Percentiles rank a stretch among this genome's conserved stretches.
phyloP scores from a whole-genome alignment of 345 rosid species.

The Eucalyptus dawsonii region DNA sequence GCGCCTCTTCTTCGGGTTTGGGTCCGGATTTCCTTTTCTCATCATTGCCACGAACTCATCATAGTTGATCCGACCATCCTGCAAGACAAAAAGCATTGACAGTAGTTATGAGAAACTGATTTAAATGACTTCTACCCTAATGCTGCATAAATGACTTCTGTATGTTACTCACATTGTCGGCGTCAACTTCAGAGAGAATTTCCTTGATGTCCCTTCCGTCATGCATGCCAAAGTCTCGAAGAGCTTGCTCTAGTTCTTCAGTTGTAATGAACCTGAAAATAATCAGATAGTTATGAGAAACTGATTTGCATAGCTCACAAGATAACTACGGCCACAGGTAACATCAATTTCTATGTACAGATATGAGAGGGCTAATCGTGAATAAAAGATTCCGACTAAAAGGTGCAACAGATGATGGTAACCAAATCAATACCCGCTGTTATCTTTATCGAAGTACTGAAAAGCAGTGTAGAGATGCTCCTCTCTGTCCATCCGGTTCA shows the following conservation, averaged over 20 bases:
- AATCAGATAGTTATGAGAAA: neutral
- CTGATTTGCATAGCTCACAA: neutral
- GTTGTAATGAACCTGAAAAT: slow-evolving; percentile 22
- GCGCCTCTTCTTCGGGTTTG: slow-evolving; percentile 81
- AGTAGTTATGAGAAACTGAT: neutral
- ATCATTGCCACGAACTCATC: slow-evolving; percentile 97
- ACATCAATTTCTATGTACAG: neutral
- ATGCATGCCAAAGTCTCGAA: slow-evolving; percentile 23
- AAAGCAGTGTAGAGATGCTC: slow-evolving; percentile 46
- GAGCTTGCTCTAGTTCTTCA: slow-evolving; percentile 45
- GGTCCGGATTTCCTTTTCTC: slow-evolving; percentile 89
- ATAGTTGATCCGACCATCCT: slow-evolving; percentile 91
- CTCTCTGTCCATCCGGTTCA: slow-evolving; percentile 43
- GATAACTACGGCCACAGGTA: neutral
- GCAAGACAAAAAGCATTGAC: neutral
- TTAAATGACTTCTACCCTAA: neutral
- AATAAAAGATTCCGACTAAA: neutral
- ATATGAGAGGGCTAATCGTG: neutral
- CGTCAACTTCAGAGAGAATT: slow-evolving; percentile 30
- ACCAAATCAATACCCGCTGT: slow-evolving; percentile 23
- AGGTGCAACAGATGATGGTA: neutral
- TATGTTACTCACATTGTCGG: slow-evolving; percentile 19
- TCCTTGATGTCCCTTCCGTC: slow-evolving; percentile 40
- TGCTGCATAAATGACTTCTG: neutral
- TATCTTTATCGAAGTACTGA: slow-evolving; percentile 42